Conservation (phyloP, 352 stramenopile species). For the Pythium plurisporium region DNA sequence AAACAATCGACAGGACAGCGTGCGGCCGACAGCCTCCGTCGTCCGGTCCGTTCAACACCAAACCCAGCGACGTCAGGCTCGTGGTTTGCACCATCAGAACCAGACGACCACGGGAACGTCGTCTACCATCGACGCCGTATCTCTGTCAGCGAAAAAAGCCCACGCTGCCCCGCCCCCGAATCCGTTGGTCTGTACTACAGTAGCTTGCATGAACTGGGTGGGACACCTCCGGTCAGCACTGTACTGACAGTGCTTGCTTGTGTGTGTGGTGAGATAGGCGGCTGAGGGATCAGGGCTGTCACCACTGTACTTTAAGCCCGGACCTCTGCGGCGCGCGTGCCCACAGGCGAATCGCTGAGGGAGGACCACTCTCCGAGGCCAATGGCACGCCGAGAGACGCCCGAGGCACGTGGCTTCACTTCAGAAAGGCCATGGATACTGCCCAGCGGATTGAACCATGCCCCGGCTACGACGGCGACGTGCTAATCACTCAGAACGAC, state of each 20-base stretch:
- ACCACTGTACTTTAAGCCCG: neutral
- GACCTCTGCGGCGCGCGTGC: neutral
- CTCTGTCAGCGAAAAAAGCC: neutral
- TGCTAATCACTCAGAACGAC: too few species aligned
- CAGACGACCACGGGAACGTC: neutral
- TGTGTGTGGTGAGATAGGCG: neutral
- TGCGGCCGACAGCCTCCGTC: neutral
- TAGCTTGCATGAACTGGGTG: neutral
- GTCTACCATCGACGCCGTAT: too few species aligned
- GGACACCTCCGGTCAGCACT: neutral
- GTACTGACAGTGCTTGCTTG: too few species aligned
- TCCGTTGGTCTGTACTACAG: constrained; percentile 1
- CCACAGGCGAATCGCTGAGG: constrained; percentile 1
- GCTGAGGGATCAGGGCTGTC: neutral
- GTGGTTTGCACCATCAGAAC: constrained; percentile 1
- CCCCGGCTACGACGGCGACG: too few species aligned
- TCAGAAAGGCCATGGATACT: neutral
- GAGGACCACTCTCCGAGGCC: neutral
- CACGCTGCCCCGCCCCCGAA: neutral
- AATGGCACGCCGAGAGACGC: neutral
- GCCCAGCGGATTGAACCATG: neutral
- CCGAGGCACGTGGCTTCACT: constrained; percentile 23
- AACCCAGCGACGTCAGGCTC: too few species aligned
- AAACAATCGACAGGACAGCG: neutral
- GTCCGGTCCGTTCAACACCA: neutral